A percentile compares a stretch with the other conserved stretches of the same genome.
Evolutionary conservation across 768 basidiomycete genomes (phyloP).

Genomic region (Mycena leptocephala): DNA sequence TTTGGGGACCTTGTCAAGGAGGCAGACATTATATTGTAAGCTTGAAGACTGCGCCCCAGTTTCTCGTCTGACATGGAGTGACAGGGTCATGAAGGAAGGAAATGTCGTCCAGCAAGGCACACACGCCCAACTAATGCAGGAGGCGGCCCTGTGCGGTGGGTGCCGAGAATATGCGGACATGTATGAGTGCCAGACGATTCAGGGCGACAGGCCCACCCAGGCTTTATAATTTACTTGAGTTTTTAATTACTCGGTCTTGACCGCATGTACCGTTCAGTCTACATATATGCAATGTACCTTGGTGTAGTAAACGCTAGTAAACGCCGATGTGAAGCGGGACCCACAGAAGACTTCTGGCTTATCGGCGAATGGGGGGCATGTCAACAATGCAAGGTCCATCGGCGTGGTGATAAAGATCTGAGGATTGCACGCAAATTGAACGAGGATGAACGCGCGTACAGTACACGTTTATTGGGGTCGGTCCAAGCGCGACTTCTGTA

Average conservation of each 20-base stretch:
- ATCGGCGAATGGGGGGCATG: neutral
- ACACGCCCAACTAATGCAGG: constrained; percentile 55
- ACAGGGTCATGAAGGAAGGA: constrained; percentile 64
- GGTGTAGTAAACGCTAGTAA: neutral
- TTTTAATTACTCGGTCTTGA: neutral
- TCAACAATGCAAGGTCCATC: neutral
- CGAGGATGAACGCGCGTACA: too few relatives aligned
- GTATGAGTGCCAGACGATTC: neutral
- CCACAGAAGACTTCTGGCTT: neutral
- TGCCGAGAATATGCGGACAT: constrained; percentile 60
- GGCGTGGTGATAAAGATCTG: neutral
- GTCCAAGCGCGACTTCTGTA: neutral
- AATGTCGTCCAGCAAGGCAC: constrained; percentile 57
- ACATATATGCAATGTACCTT: constrained; percentile 4
- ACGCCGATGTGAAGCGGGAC: constrained; percentile 12
- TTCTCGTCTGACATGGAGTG: constrained; percentile 7
- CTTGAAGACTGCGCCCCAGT: constrained; percentile 13
- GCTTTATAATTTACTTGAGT: neutral
- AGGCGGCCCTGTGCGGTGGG: neutral
- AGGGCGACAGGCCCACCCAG: neutral
- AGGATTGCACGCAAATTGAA: neutral
- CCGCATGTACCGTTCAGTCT: neutral
- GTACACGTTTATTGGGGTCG: neutral
- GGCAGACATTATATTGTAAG: constrained; percentile 70
- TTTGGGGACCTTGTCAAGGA: constrained; percentile 65